Evolutionary conservation across 2,329 filamentous ascomycete species (phyloP).

Genomic region (Cytospora piceae): DNA sequence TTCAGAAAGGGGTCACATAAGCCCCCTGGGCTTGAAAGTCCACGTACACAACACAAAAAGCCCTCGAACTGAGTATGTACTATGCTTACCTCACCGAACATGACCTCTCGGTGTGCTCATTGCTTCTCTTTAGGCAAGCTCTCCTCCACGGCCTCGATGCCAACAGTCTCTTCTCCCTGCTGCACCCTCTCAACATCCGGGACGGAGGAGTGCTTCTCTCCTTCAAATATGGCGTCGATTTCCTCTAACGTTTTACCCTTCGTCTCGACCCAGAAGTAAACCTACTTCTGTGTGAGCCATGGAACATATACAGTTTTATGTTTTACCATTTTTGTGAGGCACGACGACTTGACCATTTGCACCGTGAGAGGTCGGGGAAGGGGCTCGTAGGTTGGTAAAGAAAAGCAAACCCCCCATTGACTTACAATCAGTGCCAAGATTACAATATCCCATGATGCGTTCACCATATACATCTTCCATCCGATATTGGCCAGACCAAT

Average conservation of each 20-base stretch:
- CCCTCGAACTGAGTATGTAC: background rate
- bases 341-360: background rate
- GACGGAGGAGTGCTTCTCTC: slow-evolving; percentile 39
- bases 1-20: background rate
- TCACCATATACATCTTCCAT: slow-evolving; percentile 54
- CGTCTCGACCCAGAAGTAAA: slow-evolving; percentile 43
- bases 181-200: slow-evolving; percentile 37
- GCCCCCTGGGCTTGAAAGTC: background rate
- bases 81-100: background rate
- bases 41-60: background rate
- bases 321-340: background rate
- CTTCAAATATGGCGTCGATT: slow-evolving; percentile 43
- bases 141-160: slow-evolving; percentile 33
- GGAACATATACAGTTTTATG: background rate
- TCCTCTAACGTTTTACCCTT: slow-evolving; percentile 45
- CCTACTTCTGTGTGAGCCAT: slow-evolving; percentile 28
- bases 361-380: background rate
- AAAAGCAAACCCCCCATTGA: background rate
- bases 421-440: slow-evolving; percentile 44
- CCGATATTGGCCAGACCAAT: slow-evolving; percentile 48
- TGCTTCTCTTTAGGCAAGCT: slow-evolving; percentile 24
- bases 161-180: slow-evolving; percentile 33
- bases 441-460: slow-evolving; percentile 48
- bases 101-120: background rate
- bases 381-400: too few relatives aligned